These are phyloP conservation scores for Boletellus ananas DNA, from an alignment of 768 basidiomycete genomes.

Conservation along the genomic window DNA sequence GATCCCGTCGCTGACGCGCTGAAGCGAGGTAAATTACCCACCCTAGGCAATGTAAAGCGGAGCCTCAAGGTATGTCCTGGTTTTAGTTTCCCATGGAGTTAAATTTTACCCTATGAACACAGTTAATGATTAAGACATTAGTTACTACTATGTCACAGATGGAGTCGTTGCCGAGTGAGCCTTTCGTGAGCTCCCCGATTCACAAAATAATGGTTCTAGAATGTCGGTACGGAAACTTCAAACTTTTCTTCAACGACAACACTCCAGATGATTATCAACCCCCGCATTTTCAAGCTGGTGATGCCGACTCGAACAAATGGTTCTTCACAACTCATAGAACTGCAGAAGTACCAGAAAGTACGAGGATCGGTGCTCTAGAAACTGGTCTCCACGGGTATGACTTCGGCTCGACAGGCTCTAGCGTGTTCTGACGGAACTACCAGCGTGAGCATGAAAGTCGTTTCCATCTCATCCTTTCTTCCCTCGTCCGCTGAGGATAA, in stretches of 20 bases:
- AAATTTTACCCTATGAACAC: slow-evolving; percentile 1
- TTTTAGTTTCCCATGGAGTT: not conserved
- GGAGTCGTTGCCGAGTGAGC: slow-evolving; percentile 73
- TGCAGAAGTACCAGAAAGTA: slow-evolving; percentile 71
- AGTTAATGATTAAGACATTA: slow-evolving; percentile 75
- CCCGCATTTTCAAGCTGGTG: slow-evolving; percentile 70
- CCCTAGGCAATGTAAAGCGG: slow-evolving; percentile 75
- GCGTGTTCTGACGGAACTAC: not conserved
- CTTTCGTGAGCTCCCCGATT: slow-evolving; percentile 1
- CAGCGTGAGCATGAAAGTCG: slow-evolving; percentile 68
- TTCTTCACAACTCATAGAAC: slow-evolving; percentile 76
- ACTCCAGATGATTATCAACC: slow-evolving; percentile 85
- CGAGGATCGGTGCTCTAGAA: slow-evolving; percentile 60
- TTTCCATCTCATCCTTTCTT: slow-evolving; percentile 70
- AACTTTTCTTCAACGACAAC: slow-evolving; percentile 76
- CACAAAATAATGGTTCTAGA: slow-evolving; percentile 37
- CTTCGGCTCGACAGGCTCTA: not conserved
- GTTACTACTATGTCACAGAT: slow-evolving; percentile 77
- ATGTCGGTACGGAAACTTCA: slow-evolving; percentile 84
- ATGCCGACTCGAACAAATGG: slow-evolving; percentile 70
- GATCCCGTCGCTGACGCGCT: slow-evolving; percentile 64
- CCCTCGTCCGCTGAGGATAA: slow-evolving; percentile 62
- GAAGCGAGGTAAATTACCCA: slow-evolving; percentile 59
- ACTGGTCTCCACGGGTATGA: slow-evolving; percentile 71
- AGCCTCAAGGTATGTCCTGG: slow-evolving; percentile 60